Evolutionary conservation across 1,284 basidiomycete genomes (phyloP).

Genomic region (Ganoderma lingzhi): DNA sequence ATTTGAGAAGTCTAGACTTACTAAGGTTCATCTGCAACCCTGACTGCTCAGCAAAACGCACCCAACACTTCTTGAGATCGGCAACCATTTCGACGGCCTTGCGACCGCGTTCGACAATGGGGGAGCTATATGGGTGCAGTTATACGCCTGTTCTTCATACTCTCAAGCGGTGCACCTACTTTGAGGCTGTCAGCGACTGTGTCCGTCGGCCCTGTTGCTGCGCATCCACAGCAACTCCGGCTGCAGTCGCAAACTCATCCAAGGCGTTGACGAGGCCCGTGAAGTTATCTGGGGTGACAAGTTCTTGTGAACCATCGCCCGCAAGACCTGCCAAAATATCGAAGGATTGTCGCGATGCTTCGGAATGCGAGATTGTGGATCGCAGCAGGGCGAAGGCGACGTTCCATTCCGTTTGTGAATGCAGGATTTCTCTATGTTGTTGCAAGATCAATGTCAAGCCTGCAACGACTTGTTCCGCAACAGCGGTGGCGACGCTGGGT

Average conservation of each 20-base stretch:
- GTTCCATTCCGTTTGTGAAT: slow-evolving; percentile 96
- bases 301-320: slow-evolving; percentile 62
- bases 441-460: slow-evolving; percentile 85
- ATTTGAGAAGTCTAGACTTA: slow-evolving; percentile 39
- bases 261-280: slow-evolving; percentile 82
- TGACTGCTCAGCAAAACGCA: slow-evolving; percentile 59
- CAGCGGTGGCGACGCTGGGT: slow-evolving; percentile 77
- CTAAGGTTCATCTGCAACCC: slow-evolving; percentile 57
- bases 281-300: slow-evolving; percentile 84
- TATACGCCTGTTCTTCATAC: background rate
- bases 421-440: slow-evolving; percentile 78
- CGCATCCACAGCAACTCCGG: slow-evolving; percentile 68
- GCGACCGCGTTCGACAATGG: slow-evolving; percentile 80
- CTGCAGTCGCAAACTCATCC: slow-evolving; percentile 87
- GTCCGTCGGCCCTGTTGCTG: slow-evolving; percentile 61
- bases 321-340: slow-evolving; percentile 74
- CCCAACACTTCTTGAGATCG: slow-evolving; percentile 72
- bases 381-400: slow-evolving; percentile 91
- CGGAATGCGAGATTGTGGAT: slow-evolving; percentile 87
- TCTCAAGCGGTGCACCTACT: slow-evolving; percentile 47
- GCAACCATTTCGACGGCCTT: slow-evolving; percentile 86
- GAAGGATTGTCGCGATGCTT: slow-evolving; percentile 88
- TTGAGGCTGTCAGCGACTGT: slow-evolving; percentile 59
- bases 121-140: slow-evolving; percentile 58
- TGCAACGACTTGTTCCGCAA: slow-evolving; percentile 90